Evolutionary conservation across 371 early-diverging fungal genomes (phyloP).

Genomic region (Smittium mucronatum): DNA sequence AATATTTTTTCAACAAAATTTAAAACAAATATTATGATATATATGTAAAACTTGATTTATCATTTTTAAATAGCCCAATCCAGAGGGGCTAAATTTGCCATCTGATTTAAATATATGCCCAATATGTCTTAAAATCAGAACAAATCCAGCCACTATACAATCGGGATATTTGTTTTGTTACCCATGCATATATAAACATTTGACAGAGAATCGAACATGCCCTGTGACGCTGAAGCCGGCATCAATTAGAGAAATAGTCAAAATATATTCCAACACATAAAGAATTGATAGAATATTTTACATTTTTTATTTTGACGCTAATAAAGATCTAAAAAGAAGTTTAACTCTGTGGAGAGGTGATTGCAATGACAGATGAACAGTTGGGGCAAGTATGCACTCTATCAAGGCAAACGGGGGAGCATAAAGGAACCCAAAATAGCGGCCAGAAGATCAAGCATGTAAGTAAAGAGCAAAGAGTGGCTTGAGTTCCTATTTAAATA

Average conservation of each 20-base stretch:
- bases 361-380: slow-evolving; percentile 9
- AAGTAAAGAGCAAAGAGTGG: not conserved
- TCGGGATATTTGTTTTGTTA: slow-evolving; percentile 79
- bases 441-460: slow-evolving; percentile 11
- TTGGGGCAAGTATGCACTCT: slow-evolving; percentile 9
- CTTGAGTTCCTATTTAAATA: slow-evolving; percentile 9
- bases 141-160: slow-evolving; percentile 70
- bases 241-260: slow-evolving; percentile 17
- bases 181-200: slow-evolving; percentile 54
- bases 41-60: too few species aligned
- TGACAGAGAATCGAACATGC: slow-evolving; percentile 49
- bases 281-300: not conserved
- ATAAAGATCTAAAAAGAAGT: not conserved
- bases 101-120: slow-evolving; percentile 60
- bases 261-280: slow-evolving; percentile 20
- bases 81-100: slow-evolving; percentile 67
- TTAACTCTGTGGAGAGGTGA: not conserved
- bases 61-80: too few species aligned
- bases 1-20: too few species aligned
- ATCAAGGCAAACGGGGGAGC: slow-evolving; percentile 10
- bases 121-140: slow-evolving; percentile 51
- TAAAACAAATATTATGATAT: too few species aligned
- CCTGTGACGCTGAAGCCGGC: slow-evolving; percentile 50
- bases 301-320: not conserved
- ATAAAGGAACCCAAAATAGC: slow-evolving; percentile 12